Conservation (phyloP, 148 eudicot genomes). For the Rhododendron ovatum region DNA sequence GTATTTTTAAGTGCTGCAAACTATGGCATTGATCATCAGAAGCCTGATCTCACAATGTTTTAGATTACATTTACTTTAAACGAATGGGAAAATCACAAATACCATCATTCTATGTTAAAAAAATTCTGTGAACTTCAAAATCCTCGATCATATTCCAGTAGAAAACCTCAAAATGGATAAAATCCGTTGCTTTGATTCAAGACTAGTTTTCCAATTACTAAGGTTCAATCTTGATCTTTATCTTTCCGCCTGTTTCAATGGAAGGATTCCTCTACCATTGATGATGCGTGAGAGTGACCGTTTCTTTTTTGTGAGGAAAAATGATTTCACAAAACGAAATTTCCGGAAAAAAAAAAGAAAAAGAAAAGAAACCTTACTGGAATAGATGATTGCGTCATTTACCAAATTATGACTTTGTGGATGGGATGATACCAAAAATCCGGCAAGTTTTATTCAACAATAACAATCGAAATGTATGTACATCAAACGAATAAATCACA, state of each 20-base stretch:
- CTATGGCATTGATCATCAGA: neutral
- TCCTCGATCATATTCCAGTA: neutral
- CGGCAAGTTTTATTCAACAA: neutral
- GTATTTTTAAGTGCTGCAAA: neutral
- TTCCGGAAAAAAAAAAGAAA: too few relatives aligned
- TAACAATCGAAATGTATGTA: neutral
- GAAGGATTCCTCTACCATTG: neutral
- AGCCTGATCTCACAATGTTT: neutral
- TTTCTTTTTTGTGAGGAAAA: neutral
- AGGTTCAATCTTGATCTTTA: too few relatives aligned
- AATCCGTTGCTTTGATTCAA: neutral
- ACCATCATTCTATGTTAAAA: neutral
- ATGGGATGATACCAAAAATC: neutral
- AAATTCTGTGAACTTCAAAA: neutral
- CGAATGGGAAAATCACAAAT: neutral
- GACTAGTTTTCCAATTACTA: neutral
- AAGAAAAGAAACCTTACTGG: too few relatives aligned
- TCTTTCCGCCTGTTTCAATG: too few relatives aligned
- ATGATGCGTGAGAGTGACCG: neutral
- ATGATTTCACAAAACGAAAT: too few relatives aligned
- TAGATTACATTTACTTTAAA: neutral
- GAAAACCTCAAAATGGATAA: neutral
- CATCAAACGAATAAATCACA: neutral
- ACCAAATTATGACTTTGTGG: too few relatives aligned
- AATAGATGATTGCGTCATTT: too few relatives aligned